Evolutionary conservation across 2,329 filamentous ascomycete species (phyloP).

Genomic region (Pseudogymnoascus pannorum): DNA sequence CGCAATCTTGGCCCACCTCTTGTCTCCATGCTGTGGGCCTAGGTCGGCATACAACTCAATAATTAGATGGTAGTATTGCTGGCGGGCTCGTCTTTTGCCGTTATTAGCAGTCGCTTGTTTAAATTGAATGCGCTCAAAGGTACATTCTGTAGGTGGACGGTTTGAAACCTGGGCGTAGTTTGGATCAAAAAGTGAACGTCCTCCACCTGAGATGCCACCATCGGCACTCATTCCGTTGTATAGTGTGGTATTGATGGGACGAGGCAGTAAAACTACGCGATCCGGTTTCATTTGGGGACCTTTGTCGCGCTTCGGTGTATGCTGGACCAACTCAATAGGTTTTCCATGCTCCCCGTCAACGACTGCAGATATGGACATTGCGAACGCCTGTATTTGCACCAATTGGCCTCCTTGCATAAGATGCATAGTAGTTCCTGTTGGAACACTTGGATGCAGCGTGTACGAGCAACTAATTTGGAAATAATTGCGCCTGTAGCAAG

Average conservation of each 20-base stretch:
- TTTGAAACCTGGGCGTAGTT: slow-evolving; percentile 11
- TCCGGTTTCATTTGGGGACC: slow-evolving; percentile 58
- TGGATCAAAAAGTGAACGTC: slow-evolving; percentile 15
- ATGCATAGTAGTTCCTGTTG: slow-evolving; percentile 38
- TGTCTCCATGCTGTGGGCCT: slow-evolving; percentile 27
- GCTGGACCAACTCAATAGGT: slow-evolving; percentile 64
- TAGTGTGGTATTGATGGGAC: slow-evolving; percentile 14
- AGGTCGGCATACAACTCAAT: slow-evolving; percentile 59
- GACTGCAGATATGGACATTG: slow-evolving; percentile 60
- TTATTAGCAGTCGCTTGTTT: slow-evolving; percentile 71
- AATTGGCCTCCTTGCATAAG: slow-evolving; percentile 21
- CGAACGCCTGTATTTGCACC: slow-evolving; percentile 50
- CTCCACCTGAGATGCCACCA: neutral
- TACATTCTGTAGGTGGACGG: slow-evolving; percentile 26
- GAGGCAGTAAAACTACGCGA: slow-evolving; percentile 32
- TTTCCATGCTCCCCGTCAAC: slow-evolving; percentile 57
- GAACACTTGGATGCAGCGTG: slow-evolving; percentile 42
- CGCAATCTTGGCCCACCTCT: slow-evolving; percentile 51
- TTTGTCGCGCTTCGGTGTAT: slow-evolving; percentile 67
- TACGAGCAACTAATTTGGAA: slow-evolving; percentile 61
- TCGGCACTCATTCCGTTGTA: neutral
- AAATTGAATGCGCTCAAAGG: slow-evolving; percentile 68
- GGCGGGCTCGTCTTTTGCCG: slow-evolving; percentile 62
- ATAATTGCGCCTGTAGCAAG: slow-evolving; percentile 67
- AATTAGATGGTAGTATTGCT: slow-evolving; percentile 66